Percentiles rank a stretch among this genome's conserved stretches.
These are phyloP conservation scores for Fusarium buxicola DNA, from an alignment of 2,329 filamentous ascomycete genomes.

Conservation along the genomic window DNA sequence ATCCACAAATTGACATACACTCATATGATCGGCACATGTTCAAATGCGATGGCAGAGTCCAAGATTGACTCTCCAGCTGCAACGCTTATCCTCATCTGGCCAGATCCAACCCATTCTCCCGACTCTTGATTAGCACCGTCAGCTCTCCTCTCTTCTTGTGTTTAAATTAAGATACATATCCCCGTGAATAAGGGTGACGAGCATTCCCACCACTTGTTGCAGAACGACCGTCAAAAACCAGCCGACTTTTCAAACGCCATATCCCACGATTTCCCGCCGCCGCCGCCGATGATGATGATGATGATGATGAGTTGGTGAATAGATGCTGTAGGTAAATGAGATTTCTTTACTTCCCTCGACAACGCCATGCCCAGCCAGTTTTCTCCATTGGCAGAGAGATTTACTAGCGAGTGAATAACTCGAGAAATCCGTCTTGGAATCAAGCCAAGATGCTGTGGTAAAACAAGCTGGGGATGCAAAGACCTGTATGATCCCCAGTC, in stretches of 20 bases:
- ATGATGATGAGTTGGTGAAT: slow-evolving; percentile 35
- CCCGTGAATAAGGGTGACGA: slow-evolving; percentile 27
- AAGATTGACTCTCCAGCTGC: neutral
- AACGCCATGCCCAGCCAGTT: slow-evolving; percentile 9
- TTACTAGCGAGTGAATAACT: neutral
- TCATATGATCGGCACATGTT: neutral
- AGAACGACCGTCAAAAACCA: slow-evolving; percentile 32
- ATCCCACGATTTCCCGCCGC: slow-evolving; percentile 36
- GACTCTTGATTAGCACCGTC: slow-evolving; percentile 20
- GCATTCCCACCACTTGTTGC: slow-evolving; percentile 31
- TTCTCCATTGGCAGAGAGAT: neutral
- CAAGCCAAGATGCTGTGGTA: slow-evolving; percentile 18
- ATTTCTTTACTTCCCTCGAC: slow-evolving; percentile 13
- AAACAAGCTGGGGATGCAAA: slow-evolving; percentile 5
- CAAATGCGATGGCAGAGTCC: neutral
- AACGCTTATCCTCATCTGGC: slow-evolving; percentile 13
- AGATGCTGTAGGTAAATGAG: slow-evolving; percentile 35
- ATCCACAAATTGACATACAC: neutral
- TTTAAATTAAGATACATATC: slow-evolving; percentile 37
- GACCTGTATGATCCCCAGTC: slow-evolving; percentile 3
- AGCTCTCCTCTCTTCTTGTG: slow-evolving; percentile 11
- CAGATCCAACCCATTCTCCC: slow-evolving; percentile 12
- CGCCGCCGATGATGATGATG: no score
- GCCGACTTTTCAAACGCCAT: slow-evolving; percentile 42
- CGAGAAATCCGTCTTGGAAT: neutral